A percentile compares a stretch with the other conserved stretches of the same genome.
These are phyloP conservation scores for Pseudocercospora fijiensis DNA, from an alignment of 2,329 filamentous ascomycete species.

Conservation along the genomic window DNA sequence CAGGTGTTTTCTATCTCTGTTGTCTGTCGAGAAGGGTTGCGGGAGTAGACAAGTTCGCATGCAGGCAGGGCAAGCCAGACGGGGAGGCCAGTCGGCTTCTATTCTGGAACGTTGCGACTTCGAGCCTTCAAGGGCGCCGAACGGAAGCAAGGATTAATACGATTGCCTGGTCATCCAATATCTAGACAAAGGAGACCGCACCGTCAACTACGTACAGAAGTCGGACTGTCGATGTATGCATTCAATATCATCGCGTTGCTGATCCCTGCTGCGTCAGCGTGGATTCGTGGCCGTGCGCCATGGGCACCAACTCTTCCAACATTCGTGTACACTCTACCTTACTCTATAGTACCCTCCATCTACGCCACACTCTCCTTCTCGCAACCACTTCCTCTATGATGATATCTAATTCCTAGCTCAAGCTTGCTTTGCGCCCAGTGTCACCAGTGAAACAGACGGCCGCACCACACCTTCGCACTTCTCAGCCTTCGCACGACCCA, in stretches of 20 bases:
- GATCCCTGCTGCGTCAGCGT: constrained; percentile 1
- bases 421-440: not conserved
- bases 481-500: not conserved
- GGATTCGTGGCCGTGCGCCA: not conserved
- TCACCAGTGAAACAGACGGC: constrained; percentile 1
- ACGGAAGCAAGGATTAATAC: too few relatives aligned
- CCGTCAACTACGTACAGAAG: not conserved
- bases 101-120: not conserved
- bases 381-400: not conserved
- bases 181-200: not conserved
- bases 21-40: not conserved
- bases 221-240: not conserved
- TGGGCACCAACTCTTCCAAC: not conserved
- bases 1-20: not conserved
- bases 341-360: not conserved
- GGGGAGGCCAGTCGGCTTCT: not conserved
- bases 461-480: not conserved
- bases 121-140: not conserved
- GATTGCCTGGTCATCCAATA: too few relatives aligned
- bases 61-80: not conserved
- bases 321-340: not conserved
- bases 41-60: not conserved
- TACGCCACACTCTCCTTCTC: not conserved
- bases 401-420: not conserved
- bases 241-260: not conserved